phyloP scores from a whole-genome alignment of 306 rosid species.

The Ormosia emarginata region DNA sequence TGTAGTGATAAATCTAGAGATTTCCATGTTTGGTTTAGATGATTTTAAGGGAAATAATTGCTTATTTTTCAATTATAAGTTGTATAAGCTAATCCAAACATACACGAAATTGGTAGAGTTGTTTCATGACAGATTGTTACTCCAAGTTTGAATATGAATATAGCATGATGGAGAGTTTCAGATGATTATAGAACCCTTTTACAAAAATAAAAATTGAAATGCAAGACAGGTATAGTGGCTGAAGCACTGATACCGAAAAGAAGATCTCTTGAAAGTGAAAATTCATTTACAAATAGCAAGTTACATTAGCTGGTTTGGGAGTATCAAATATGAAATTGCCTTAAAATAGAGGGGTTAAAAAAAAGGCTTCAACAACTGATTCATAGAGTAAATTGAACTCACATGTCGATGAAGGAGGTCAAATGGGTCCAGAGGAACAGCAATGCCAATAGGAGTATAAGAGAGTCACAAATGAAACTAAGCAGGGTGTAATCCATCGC shows the following conservation, averaged over 20 bases:
- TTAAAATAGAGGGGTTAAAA: background rate
- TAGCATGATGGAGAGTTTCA: background rate
- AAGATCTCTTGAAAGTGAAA: no score
- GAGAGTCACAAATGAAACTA: slow-evolving; percentile 45
- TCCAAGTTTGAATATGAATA: background rate
- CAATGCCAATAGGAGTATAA: slow-evolving; percentile 29
- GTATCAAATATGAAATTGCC: background rate
- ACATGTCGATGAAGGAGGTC: slow-evolving; percentile 38
- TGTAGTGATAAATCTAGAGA: background rate
- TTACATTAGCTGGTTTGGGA: background rate
- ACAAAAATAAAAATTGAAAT: no score
- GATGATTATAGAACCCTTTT: background rate
- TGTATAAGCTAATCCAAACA: no score
- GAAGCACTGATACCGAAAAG: no score
- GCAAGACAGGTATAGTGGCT: no score
- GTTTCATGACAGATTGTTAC: background rate
- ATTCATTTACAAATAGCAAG: background rate
- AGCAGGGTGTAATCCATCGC: slow-evolving; percentile 49
- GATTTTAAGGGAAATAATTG: no score
- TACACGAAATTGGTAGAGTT: background rate
- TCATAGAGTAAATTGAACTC: slow-evolving; percentile 28
- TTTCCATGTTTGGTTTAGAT: background rate
- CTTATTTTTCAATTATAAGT: no score
- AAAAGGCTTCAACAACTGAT: background rate
- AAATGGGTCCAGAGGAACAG: slow-evolving; percentile 47